A percentile compares a stretch with the other conserved stretches of the same genome.
These are phyloP conservation scores for Moricandia moricandioides DNA, from an alignment of 345 rosid genomes.

Conservation along the genomic window DNA sequence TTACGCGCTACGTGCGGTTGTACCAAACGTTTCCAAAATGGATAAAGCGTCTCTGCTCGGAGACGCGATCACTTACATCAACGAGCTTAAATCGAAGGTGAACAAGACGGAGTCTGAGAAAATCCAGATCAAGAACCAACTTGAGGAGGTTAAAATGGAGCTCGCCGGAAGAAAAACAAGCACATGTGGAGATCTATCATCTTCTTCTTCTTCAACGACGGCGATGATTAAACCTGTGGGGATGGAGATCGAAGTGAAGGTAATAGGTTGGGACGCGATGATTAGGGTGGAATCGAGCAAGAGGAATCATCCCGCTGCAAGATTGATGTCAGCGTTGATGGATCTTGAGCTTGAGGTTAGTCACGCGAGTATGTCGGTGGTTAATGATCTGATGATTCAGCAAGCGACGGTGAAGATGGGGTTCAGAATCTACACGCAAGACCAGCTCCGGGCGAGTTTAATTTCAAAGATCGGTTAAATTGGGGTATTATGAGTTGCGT, in stretches of 20 bases:
- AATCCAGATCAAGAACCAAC: constrained; percentile 56
- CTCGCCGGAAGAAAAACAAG: constrained; percentile 32
- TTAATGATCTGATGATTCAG: constrained; percentile 72
- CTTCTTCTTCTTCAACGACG: not conserved
- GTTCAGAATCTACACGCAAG: no score
- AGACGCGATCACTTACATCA: no score
- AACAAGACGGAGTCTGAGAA: constrained; percentile 55
- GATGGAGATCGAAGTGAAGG: constrained; percentile 41
- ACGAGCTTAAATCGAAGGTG: constrained; percentile 48
- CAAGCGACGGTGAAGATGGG: no score
- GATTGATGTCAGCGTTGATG: constrained; percentile 55
- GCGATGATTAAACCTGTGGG: constrained; percentile 41
- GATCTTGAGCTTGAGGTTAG: constrained; percentile 87
- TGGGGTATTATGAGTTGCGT: not conserved
- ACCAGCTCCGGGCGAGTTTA: constrained; percentile 3
- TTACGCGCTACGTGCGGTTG: constrained; percentile 47
- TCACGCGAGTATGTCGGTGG: constrained; percentile 91
- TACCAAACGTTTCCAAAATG: no score
- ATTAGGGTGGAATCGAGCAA: no score
- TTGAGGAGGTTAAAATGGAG: constrained; percentile 58
- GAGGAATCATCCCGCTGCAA: no score
- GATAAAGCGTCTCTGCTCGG: no score
- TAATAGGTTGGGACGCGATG: no score
- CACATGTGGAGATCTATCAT: constrained; percentile 8
- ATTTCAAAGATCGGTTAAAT: constrained; percentile 58